Conservation (phyloP, 805 yeast genomes). For the Metschnikowia sp. region DNA sequence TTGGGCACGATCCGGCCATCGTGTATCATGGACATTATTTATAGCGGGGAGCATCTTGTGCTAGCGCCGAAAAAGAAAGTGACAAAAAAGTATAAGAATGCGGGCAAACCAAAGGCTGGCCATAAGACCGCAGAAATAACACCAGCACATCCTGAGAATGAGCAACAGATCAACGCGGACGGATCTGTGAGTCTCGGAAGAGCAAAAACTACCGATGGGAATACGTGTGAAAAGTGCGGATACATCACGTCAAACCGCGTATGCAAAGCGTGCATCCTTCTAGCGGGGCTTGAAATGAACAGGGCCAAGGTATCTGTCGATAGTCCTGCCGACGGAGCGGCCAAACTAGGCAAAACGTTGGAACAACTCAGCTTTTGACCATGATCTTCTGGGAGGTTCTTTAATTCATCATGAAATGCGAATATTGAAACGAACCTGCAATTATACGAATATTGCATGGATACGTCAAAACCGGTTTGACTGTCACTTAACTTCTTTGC, state of each 20-base stretch:
- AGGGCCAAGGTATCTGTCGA: constrained; percentile 66
- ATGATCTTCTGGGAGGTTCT: too few species aligned
- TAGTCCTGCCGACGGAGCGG: constrained; percentile 61
- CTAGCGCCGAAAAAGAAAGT: constrained; percentile 53
- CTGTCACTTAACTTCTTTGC: too few species aligned
- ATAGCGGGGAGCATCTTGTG: constrained; percentile 85
- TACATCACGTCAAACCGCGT: constrained; percentile 82
- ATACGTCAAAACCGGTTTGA: too few species aligned
- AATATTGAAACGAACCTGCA: too few species aligned
- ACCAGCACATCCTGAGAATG: constrained; percentile 20
- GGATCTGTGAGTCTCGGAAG: constrained; percentile 53
- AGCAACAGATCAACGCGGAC: constrained; percentile 54
- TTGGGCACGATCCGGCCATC: constrained; percentile 88
- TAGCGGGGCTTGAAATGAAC: constrained; percentile 78
- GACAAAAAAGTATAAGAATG: constrained; percentile 35
- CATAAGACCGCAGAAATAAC: background rate
- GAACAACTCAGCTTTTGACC: constrained; percentile 59
- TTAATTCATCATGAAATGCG: too few species aligned
- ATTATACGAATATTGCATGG: too few species aligned
- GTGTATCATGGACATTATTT: constrained; percentile 89
- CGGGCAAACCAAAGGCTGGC: constrained; percentile 17
- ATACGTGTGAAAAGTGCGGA: constrained; percentile 84
- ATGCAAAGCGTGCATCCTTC: constrained; percentile 88
- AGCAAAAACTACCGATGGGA: constrained; percentile 48
- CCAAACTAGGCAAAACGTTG: constrained; percentile 54